Evolutionary conservation across 1,139 yeast species (phyloP).

Genomic region (Suhomyces kunorum): DNA sequence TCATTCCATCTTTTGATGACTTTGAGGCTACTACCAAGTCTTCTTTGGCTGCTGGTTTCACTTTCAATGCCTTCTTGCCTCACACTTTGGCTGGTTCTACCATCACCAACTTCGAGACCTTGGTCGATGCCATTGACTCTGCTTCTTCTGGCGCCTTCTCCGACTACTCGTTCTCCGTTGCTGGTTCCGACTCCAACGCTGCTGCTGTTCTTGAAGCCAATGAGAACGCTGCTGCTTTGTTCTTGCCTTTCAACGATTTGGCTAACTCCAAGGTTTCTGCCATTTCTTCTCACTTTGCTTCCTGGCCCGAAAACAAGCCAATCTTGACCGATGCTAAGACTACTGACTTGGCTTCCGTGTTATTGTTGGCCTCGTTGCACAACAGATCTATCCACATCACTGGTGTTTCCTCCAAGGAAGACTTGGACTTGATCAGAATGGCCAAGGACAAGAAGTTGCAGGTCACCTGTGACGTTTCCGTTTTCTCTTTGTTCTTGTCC

Average conservation of each 20-base stretch:
- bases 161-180: slow-evolving; percentile 80
- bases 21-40: slow-evolving; percentile 69
- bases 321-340: slow-evolving; percentile 91
- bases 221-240: slow-evolving; percentile 72
- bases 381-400: slow-evolving; percentile 86
- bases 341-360: slow-evolving; percentile 86
- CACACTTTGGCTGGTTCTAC: slow-evolving; percentile 63
- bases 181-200: slow-evolving; percentile 75
- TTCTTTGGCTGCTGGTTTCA: slow-evolving; percentile 84
- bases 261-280: slow-evolving; percentile 69
- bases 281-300: slow-evolving; percentile 74
- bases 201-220: slow-evolving; percentile 63
- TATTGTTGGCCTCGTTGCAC: slow-evolving; percentile 87
- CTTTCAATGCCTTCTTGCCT: slow-evolving; percentile 81
- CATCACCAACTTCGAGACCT: slow-evolving; percentile 63
- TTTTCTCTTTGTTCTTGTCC: slow-evolving; percentile 75
- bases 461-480: slow-evolving; percentile 90
- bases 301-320: slow-evolving; percentile 85
- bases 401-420: slow-evolving; percentile 79
- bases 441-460: slow-evolving; percentile 79
- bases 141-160: slow-evolving; percentile 67
- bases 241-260: slow-evolving; percentile 77
- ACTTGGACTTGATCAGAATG: slow-evolving; percentile 79
- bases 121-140: slow-evolving; percentile 61
- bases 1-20: slow-evolving; percentile 67